Evolutionary conservation across 1,284 basidiomycete species (phyloP).

Genomic region (Rhodotorula sp.): DNA sequence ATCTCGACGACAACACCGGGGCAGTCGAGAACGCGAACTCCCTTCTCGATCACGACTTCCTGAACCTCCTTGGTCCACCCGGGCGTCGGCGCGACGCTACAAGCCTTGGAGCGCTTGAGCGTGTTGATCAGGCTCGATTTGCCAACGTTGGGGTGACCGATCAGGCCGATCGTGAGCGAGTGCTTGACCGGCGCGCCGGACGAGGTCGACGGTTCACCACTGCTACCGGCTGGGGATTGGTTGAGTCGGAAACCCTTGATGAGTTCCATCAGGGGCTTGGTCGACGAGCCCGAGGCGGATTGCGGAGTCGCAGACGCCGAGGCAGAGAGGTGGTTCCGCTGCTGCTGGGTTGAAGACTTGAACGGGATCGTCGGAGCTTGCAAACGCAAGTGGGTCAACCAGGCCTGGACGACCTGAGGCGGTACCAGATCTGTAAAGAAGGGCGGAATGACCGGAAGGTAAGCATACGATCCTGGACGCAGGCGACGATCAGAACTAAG

Average conservation of each 20-base stretch:
- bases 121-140: conserved; percentile 96
- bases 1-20: conserved; percentile 85
- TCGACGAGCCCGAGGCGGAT: conserved; percentile 63
- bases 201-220: not conserved
- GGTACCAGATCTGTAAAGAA: conserved; percentile 96
- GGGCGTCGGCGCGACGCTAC: conserved; percentile 90
- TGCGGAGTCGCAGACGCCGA: conserved; percentile 57
- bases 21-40: conserved; percentile 88
- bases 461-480: no score
- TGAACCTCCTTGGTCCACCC: conserved; percentile 96
- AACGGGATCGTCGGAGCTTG: conserved; percentile 92
- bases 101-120: conserved; percentile 83
- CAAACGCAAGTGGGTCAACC: conserved; percentile 86
- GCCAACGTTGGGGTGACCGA: conserved; percentile 96
- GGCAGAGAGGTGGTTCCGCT: conserved; percentile 73
- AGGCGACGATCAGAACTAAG: no score
- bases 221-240: conserved; percentile 7
- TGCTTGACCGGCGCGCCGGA: conserved; percentile 20
- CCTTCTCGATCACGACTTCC: conserved; percentile 86
- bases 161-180: conserved; percentile 80
- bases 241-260: conserved; percentile 75
- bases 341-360: conserved; percentile 76
- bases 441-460: no score
- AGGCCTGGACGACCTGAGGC: conserved; percentile 78
- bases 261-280: conserved; percentile 69